Conservation (phyloP, 2,329 filamentous ascomycete species). For the Ophioceras dolichostomum region DNA sequence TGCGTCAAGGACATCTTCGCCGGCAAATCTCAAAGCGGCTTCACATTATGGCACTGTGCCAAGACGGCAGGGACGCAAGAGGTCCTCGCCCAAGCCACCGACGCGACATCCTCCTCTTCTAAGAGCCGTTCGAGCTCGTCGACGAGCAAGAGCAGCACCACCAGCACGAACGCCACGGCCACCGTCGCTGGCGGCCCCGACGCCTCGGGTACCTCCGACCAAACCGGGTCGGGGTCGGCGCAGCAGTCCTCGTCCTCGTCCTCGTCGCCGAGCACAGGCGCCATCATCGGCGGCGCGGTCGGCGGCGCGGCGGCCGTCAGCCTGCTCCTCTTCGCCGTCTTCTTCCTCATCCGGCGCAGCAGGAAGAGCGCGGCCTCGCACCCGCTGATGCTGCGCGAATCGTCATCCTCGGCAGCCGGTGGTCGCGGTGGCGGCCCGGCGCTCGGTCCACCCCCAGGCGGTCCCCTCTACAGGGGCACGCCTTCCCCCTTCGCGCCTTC, state of each 20-base stretch:
- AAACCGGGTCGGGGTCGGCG: background rate
- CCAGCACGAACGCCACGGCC: background rate
- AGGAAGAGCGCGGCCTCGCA: conserved; percentile 7
- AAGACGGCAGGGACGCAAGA: conserved; percentile 9
- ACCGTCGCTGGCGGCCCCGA: background rate
- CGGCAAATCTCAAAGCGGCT: conserved; percentile 11
- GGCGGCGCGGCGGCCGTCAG: conserved; percentile 16
- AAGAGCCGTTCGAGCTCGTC: conserved; percentile 1
- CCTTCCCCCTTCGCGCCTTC: conserved; percentile 3
- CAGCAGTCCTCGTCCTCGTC: background rate
- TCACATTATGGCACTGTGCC: conserved; percentile 17
- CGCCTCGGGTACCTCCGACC: background rate
- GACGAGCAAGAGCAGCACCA: background rate
- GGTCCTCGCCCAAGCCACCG: conserved; percentile 11
- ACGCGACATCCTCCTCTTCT: conserved; percentile 2
- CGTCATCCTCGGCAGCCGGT: too few relatives aligned
- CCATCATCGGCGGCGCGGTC: conserved; percentile 20
- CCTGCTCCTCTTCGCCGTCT: conserved; percentile 14
- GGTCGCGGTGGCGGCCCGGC: too few relatives aligned
- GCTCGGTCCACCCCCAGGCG: background rate
- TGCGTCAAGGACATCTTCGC: conserved; percentile 19
- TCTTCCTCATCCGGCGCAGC: conserved; percentile 16
- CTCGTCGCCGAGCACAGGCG: conserved; percentile 9
- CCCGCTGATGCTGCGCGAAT: too few relatives aligned
- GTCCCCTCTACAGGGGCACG: conserved; percentile 1